phyloP scores from a whole-genome alignment of 176 grass and related monocot genomes.

The Bromus sterilis region DNA sequence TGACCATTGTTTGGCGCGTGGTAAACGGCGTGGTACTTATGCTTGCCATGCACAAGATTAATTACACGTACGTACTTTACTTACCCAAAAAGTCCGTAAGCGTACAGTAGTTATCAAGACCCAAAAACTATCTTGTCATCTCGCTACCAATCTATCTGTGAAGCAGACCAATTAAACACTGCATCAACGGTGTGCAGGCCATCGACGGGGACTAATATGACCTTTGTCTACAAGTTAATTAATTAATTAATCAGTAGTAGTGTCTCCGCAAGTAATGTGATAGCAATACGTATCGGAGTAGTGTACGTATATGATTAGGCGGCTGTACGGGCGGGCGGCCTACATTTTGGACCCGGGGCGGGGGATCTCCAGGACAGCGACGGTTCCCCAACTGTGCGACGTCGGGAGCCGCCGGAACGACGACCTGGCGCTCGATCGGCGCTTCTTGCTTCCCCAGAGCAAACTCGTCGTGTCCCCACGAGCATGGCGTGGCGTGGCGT shows the following conservation, averaged over 20 bases:
- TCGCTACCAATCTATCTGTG: no score
- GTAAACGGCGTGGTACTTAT: background rate
- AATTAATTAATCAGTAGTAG: background rate
- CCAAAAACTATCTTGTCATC: background rate
- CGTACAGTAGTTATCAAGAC: background rate
- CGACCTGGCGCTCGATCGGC: background rate
- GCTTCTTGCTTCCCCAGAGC: conserved; percentile 3
- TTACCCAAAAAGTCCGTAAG: background rate
- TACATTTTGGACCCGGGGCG: background rate
- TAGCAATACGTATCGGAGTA: background rate
- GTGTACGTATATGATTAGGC: background rate
- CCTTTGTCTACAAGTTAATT: background rate
- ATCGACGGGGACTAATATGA: background rate
- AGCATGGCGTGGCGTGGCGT: background rate
- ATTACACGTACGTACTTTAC: background rate
- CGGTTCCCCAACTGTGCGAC: conserved; percentile 19
- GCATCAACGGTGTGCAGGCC: no score
- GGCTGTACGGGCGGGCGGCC: background rate
- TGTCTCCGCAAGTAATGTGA: background rate
- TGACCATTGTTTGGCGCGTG: background rate
- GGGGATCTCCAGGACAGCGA: conserved; percentile 14
- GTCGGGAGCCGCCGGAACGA: background rate
- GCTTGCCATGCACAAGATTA: background rate
- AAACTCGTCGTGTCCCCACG: background rate
- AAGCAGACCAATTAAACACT: no score